Base-by-base conservation (phyloP, 1,284 basidiomycete species). In the Pyrrhoderma lamaoense region DNA sequence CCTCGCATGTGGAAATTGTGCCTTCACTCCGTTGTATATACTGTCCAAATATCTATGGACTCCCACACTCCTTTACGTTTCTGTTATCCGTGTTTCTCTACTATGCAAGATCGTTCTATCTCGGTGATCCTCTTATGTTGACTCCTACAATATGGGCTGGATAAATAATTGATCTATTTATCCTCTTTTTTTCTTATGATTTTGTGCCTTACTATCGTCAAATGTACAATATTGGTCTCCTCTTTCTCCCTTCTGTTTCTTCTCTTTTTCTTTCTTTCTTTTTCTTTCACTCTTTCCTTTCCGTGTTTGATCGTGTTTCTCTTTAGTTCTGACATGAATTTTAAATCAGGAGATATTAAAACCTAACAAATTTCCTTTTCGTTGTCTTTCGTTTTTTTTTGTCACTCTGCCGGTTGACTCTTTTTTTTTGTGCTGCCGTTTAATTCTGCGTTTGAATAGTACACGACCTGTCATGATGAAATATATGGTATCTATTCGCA, bases 401-500 rank as follows among this genome's bases (percentile, higher is more conserved):
- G 34, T 36, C 31, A 8, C 27, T 31, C 27, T 31, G 14, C 19
- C 40, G 9, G 19, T 25, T 31, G 19, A 11, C 35, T 18, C 23
- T 8, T 22, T 39, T 11, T 11, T 31, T 31, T 22, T 42, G 21
- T 27, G 34, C 23, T 51, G 19, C 21, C 19, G 18, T 34, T 13
- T 37, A 14, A 18, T 34, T 44, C 22, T 18, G 31, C 42, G 11
- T 36, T 40, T 42, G 14, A 18, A 16, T 27, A 35, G n/a, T n/a
- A 19, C 44, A 34, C 42, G 40, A 50, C 40, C 36, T 36, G 21
- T 44, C 16, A 42, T 34, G 47, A 50, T 36, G 40, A 31, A 44
- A 50, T 50, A 50, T 50, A 50, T 50, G 48, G 31, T 50, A 50
- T 50, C 49, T 50, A 50, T 50, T 44, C 8, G 21, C 19, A 21